Evolutionary conservation across 2,329 filamentous ascomycete species (phyloP), one percentile per base, ranked within the genome.

Genomic region (Arthrobotrys pseudoclavata): DNA sequence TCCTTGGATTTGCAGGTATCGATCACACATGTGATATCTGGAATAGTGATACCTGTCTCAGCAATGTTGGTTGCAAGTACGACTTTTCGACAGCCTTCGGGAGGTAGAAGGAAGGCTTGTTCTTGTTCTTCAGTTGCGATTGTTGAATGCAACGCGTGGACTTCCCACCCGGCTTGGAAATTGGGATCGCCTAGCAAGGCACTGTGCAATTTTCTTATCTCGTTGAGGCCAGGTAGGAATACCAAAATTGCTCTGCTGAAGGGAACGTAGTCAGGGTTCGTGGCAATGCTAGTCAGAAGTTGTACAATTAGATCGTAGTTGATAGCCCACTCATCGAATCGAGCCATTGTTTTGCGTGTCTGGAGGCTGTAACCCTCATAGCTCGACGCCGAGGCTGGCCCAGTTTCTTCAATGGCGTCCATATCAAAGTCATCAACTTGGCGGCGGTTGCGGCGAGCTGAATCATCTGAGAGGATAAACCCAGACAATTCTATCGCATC

Each of bases 51-150:
- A 85, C 96, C 96, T 0, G 96, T 99, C 84, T 99, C 96, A 3
- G 96, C 96, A 83, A 99, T 99, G 82, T 99, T 99, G 13, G 96
- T 99, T 1, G 96, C 94, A 68, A 99, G 88, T 1, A 99, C 95
- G 79, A 99, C 96, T 85, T 99, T 99, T 79, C 94, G 89, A 70
- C 90, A 87, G 0, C 95, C 95, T 2, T 87, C 87, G 0, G 94
- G 93, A 4, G 96, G 96, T 0, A 97, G 85, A 4, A 93, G 86
- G 83, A 99, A 99, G 0, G 96, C 96, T 37, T 92, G 91, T 84
- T 99, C 95, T 83, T 99, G 96, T 78, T 99, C 96, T 81, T 98
- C 95, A 55, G 92, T 97, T 10, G 95, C 94, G 80, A 99, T 97
- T 0, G 92, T 93, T 0, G 96, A 98, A 83, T 99, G 96, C 40